phyloP scores from a whole-genome alignment of 2,329 filamentous ascomycete genomes.

The Dothideomycetes sp. region DNA sequence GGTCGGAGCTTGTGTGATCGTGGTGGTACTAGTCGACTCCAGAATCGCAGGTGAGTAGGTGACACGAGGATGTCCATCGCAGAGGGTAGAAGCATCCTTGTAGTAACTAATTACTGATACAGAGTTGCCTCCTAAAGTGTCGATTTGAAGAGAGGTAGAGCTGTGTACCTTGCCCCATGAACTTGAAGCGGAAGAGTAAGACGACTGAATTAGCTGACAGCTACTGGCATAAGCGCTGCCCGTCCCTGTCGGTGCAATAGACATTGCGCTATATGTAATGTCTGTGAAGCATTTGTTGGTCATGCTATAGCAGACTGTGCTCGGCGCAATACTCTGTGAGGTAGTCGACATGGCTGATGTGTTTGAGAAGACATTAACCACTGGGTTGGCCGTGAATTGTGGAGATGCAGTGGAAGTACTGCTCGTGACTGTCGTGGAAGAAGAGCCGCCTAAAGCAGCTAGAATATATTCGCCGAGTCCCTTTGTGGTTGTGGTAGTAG shows the following conservation, averaged over 20 bases:
- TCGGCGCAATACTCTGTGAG: too few relatives aligned
- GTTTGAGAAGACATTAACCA: not conserved
- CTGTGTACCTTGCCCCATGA: conserved; percentile 6
- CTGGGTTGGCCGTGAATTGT: not conserved
- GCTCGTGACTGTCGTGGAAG: not conserved
- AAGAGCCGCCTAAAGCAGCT: conserved; percentile 3
- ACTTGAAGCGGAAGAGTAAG: conserved; percentile 5
- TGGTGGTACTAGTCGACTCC: conserved; percentile 11
- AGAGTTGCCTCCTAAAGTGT: conserved; percentile 11
- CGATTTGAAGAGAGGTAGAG: not conserved
- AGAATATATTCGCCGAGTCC: conserved; percentile 6
- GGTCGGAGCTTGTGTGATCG: conserved; percentile 7
- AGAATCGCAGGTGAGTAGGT: conserved; percentile 15
- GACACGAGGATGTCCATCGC: conserved; percentile 19
- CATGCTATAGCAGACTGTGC: not conserved
- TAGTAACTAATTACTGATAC: conserved; percentile 15
- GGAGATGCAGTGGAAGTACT: not conserved
- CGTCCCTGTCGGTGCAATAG: conserved; percentile 1
- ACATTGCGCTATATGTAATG: conserved; percentile 1
- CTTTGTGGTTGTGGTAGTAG: conserved; percentile 1
- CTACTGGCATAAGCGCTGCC: conserved; percentile 6
- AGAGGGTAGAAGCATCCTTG: conserved; percentile 18
- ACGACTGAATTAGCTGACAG: conserved; percentile 3
- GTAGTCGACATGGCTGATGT: not conserved
- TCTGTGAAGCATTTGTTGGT: conserved; percentile 2